phyloP scores from a whole-genome alignment of 169 alveolate genomes.

The Plasmodium malariae region DNA sequence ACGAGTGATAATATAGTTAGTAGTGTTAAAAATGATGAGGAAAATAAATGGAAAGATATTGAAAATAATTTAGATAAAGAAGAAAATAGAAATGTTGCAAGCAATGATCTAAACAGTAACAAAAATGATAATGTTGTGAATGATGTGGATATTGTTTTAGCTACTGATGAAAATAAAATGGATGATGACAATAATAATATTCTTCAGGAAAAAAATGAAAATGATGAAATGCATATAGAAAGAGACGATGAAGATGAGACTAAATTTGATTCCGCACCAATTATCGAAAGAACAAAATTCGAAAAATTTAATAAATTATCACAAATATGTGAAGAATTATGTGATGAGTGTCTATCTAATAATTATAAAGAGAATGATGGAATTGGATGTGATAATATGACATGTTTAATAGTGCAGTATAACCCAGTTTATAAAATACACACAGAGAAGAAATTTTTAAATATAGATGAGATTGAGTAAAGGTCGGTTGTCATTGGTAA shows the following conservation, averaged over 20 bases:
- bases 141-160: constrained; percentile 1
- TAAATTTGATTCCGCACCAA: constrained; percentile 78
- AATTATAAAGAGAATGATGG: constrained; percentile 92
- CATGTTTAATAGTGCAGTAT: constrained; percentile 90
- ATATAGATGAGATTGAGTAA: constrained; percentile 60
- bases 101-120: not conserved
- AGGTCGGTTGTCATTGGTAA: too few relatives aligned
- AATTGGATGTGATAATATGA: constrained; percentile 97
- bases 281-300: constrained; percentile 69
- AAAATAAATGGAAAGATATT: constrained; percentile 5
- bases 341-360: constrained; percentile 91
- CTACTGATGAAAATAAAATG: not conserved
- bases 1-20: constrained; percentile 37
- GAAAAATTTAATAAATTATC: constrained; percentile 79
- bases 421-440: constrained; percentile 80
- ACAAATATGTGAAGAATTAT: constrained; percentile 89
- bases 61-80: constrained; percentile 30
- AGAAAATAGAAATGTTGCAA: not conserved
- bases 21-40: constrained; percentile 52
- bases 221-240: not conserved
- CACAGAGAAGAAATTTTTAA: constrained; percentile 58
- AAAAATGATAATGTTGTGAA: constrained; percentile 2
- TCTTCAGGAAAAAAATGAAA: constrained; percentile 1
- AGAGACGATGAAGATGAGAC: constrained; percentile 64
- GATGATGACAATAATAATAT: constrained; percentile 5